Evolutionary conservation across 257 asterid species (phyloP), one percentile per base, ranked within the genome.

Genomic region (Cruciata laevipes): DNA sequence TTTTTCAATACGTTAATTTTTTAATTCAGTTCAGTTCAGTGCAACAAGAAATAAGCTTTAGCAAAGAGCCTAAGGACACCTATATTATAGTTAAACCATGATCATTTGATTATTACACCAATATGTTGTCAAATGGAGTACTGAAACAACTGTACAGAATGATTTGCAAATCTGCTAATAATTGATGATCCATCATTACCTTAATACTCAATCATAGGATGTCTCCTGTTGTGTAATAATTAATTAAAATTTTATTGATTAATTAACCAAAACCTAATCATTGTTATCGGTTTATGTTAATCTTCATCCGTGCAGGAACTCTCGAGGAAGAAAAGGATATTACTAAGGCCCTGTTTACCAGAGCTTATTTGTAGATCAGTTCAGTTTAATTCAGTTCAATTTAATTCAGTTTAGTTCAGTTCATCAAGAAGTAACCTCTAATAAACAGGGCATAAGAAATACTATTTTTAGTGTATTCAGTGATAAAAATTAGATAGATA

Each of bases 151-250:
- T 8, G 42, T 21, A 21, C 7, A 32, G 18, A 58, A 59, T 59
- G 60, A 69, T 69, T 44, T 58, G 59, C 49, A 59, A 17, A 58
- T 69, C 73, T 59, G 14, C 21, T 27, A 38, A 18, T 58, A 24
- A 61, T 62, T 56, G 61, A 56, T 56, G 61, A 13, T 0, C 53
- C 35, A 37, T 12, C 37, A 47, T 42, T 44, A 9, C 47, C 49
- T 40, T 40, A 40, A 40, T 42, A 11, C 4, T 42, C 13, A 12
- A 12, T 42, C 51, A 42, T 17, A 42, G 51, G 16, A 12, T 42
- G 51, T 42, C 51, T 42, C 13, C 51, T 42, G 51, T 11, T 42
- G 13, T 42, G 51, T 42, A 12, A 37, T 2, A 27, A 37, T 42
- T 3, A 40, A 40, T 40, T 18, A 5, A 17, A 42, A 2, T 11